phyloP scores from a whole-genome alignment of 768 basidiomycete species.

The Amanita pseudoporphyria region DNA sequence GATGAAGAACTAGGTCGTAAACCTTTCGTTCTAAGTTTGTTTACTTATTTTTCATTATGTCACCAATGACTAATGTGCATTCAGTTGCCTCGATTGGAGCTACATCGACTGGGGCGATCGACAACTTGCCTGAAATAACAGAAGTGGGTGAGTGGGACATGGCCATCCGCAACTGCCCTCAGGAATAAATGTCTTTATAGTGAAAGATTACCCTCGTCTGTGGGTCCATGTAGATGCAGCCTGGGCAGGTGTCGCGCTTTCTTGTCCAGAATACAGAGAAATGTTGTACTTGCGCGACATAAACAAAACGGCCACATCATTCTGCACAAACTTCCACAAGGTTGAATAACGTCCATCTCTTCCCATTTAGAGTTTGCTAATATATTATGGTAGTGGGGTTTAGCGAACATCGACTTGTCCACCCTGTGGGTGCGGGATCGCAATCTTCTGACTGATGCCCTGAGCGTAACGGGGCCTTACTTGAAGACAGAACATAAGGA shows the following conservation, averaged over 20 bases:
- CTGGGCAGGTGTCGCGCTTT: constrained; percentile 85
- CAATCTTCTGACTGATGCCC: constrained; percentile 59
- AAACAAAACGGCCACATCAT: constrained; percentile 69
- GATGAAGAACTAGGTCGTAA: constrained; percentile 50
- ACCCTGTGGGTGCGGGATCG: constrained; percentile 74
- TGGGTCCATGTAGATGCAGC: too few species aligned
- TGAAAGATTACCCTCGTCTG: constrained; percentile 47
- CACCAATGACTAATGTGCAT: background rate
- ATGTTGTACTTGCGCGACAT: constrained; percentile 54
- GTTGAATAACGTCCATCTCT: constrained; percentile 66
- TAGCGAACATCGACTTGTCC: constrained; percentile 83
- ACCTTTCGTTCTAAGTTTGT: constrained; percentile 76
- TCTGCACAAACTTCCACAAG: too few species aligned
- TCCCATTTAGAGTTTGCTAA: background rate
- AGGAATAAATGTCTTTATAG: constrained; percentile 24
- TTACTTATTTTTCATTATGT: too few species aligned
- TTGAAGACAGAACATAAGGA: constrained; percentile 74
- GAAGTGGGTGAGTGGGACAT: constrained; percentile 41
- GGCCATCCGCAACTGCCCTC: background rate
- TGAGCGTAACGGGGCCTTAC: constrained; percentile 83
- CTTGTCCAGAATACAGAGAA: constrained; percentile 70
- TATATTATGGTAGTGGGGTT: constrained; percentile 54
- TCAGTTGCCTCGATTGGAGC: constrained; percentile 88
- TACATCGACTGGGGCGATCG: constrained; percentile 84
- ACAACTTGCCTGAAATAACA: constrained; percentile 67